Percentiles rank a stretch among this genome's conserved stretches.
Conservation (phyloP, 2,329 filamentous ascomycete species). For the Fonsecaea monophora region DNA sequence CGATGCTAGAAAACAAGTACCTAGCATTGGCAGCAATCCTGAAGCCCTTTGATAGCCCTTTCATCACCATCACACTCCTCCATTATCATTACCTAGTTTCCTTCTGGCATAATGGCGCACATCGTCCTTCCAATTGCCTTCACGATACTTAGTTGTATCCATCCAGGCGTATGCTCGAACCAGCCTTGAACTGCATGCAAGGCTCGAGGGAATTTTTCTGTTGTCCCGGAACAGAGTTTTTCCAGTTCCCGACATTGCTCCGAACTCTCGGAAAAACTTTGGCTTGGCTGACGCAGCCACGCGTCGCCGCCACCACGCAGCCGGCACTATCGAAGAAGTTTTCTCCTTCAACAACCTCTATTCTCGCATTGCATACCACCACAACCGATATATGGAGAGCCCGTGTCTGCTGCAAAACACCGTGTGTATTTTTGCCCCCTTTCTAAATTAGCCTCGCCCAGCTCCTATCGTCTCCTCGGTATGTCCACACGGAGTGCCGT, state of each 20-base stretch:
- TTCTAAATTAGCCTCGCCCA: neutral
- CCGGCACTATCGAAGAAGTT: neutral
- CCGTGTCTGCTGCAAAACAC: neutral
- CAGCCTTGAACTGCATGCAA: neutral
- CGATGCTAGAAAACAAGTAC: too few relatives aligned
- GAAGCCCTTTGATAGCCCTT: too few relatives aligned
- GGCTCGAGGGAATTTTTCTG: neutral
- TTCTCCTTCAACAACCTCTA: neutral
- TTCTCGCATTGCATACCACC: neutral
- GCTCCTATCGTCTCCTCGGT: neutral
- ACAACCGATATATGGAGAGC: neutral
- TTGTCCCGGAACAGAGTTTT: neutral
- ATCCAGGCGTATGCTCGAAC: neutral
- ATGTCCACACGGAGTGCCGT: neutral
- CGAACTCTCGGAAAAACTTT: neutral
- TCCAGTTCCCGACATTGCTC: neutral
- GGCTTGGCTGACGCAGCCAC: neutral
- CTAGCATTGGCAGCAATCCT: too few relatives aligned
- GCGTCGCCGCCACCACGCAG: neutral
- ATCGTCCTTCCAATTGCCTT: slow-evolving; percentile 36
- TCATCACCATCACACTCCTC: slow-evolving; percentile 40
- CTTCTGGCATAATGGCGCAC: slow-evolving; percentile 34
- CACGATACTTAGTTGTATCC: slow-evolving; percentile 30
- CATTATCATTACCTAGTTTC: slow-evolving; percentile 30
- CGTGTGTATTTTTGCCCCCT: neutral